Evolutionary conservation across 2,329 filamentous ascomycete genomes (phyloP).

Genomic region (Pochonia chlamydosporia): DNA sequence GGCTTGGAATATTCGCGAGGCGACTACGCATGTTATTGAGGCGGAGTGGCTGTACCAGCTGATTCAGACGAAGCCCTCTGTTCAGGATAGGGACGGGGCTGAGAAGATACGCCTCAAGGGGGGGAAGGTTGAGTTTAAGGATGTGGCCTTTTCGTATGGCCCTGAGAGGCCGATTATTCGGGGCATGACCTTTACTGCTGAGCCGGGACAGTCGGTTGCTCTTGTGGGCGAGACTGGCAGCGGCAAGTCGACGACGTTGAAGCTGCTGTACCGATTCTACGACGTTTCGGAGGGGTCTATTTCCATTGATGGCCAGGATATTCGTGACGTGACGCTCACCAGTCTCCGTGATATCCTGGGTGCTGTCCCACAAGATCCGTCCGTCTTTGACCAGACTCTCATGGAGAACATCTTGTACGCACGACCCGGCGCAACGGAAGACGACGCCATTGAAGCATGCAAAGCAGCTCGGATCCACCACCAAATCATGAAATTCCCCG

Average conservation of each 20-base stretch:
- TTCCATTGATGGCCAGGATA: conserved; percentile 52
- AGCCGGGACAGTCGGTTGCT: conserved; percentile 50
- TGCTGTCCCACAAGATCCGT: conserved; percentile 59
- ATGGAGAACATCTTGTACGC: conserved; percentile 62
- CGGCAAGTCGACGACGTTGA: conserved; percentile 57
- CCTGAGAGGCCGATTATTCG: conserved; percentile 43
- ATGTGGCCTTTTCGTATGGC: conserved; percentile 52
- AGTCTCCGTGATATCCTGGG: conserved; percentile 54
- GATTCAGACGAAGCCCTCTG: conserved; percentile 50
- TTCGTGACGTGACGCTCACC: conserved; percentile 51
- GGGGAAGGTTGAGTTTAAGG: conserved; percentile 47
- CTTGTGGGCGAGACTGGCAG: conserved; percentile 58
- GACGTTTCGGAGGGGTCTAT: conserved; percentile 50
- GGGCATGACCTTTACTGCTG: conserved; percentile 40
- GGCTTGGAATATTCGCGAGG: conserved; percentile 18
- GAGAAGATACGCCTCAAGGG: conserved; percentile 34
- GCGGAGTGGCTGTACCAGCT: conserved; percentile 56
- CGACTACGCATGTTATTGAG: conserved; percentile 48
- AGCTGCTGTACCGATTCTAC: conserved; percentile 56
- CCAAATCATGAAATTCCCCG: conserved; percentile 53
- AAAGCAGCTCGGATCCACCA: conserved; percentile 58
- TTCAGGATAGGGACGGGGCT: conserved; percentile 42
- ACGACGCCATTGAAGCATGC: conserved; percentile 55
- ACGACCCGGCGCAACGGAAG: conserved; percentile 52
- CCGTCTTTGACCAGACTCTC: conserved; percentile 59